Percentiles rank a stretch among this genome's conserved stretches.
Conservation (phyloP, 2,329 filamentous ascomycete species). For the Fusarium sp. region DNA sequence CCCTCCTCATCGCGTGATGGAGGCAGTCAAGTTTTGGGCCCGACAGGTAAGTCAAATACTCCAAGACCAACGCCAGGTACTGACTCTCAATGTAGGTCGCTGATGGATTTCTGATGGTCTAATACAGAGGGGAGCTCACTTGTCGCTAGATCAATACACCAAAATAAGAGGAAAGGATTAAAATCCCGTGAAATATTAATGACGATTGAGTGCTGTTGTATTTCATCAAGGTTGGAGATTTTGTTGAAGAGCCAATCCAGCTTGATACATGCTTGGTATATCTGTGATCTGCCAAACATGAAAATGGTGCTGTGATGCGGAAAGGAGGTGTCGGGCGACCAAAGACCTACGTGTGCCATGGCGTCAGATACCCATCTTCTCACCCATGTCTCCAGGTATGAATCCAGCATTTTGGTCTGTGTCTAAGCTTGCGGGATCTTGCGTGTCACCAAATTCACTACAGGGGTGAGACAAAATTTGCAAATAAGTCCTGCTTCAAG, state of each 20-base stretch:
- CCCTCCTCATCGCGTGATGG: not conserved
- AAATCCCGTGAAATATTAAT: not conserved
- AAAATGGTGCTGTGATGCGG: not conserved
- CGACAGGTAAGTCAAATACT: not conserved
- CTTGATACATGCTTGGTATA: not conserved
- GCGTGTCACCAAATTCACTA: not conserved
- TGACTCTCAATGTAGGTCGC: not conserved
- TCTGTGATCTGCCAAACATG: not conserved
- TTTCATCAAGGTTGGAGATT: not conserved
- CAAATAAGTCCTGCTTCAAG: conserved; percentile 24
- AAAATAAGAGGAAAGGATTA: not conserved
- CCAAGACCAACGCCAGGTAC: not conserved
- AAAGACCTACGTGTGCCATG: no score
- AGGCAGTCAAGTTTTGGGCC: not conserved
- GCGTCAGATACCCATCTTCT: not conserved
- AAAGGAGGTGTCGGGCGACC: not conserved
- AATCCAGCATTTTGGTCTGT: not conserved
- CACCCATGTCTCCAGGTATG: not conserved
- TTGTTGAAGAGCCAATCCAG: not conserved
- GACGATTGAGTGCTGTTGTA: not conserved
- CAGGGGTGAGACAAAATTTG: not conserved
- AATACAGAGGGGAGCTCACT: not conserved
- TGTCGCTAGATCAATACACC: not conserved
- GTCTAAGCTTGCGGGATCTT: not conserved
- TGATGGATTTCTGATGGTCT: not conserved